phyloP scores from a whole-genome alignment of 2,329 filamentous ascomycete species.

The Pyricularia sp. region DNA sequence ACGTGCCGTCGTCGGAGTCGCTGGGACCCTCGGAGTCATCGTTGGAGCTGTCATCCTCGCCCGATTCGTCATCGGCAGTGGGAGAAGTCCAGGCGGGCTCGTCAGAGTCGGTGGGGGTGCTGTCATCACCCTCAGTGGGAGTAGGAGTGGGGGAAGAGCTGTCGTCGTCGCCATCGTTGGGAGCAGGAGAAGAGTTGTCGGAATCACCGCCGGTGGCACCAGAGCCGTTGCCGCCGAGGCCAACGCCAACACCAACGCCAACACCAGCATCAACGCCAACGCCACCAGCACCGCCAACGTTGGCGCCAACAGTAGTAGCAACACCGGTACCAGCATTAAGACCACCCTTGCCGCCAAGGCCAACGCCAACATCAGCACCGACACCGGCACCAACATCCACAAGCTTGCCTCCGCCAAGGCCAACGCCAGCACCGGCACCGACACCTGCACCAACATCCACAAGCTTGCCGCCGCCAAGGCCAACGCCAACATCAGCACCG shows the following conservation, averaged over 20 bases:
- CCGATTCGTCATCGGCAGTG: neutral
- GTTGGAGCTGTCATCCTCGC: neutral
- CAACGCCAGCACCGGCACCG: neutral
- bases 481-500: too few relatives aligned
- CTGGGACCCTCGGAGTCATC: too few relatives aligned
- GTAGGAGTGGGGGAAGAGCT: neutral
- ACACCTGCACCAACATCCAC: too few relatives aligned
- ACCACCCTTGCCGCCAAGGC: too few relatives aligned
- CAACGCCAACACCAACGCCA: too few relatives aligned
- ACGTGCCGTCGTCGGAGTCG: too few relatives aligned
- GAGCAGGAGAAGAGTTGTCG: neutral
- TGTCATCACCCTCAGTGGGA: neutral
- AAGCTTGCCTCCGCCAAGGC: neutral
- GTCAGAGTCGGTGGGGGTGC: neutral
- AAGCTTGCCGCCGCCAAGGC: too few relatives aligned
- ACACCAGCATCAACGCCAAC: too few relatives aligned
- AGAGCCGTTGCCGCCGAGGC: too few relatives aligned
- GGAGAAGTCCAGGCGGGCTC: neutral
- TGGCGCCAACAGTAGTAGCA: too few relatives aligned
- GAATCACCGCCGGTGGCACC: neutral
- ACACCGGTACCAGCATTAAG: neutral
- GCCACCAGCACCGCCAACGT: too few relatives aligned
- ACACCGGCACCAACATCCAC: neutral
- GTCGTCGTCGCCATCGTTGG: neutral
- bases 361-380: too few relatives aligned